A percentile compares a stretch with the other conserved stretches of the same genome.
These are phyloP conservation scores for Scorias spongiosa DNA, from an alignment of 2,329 filamentous ascomycete species.

Conservation along the genomic window DNA sequence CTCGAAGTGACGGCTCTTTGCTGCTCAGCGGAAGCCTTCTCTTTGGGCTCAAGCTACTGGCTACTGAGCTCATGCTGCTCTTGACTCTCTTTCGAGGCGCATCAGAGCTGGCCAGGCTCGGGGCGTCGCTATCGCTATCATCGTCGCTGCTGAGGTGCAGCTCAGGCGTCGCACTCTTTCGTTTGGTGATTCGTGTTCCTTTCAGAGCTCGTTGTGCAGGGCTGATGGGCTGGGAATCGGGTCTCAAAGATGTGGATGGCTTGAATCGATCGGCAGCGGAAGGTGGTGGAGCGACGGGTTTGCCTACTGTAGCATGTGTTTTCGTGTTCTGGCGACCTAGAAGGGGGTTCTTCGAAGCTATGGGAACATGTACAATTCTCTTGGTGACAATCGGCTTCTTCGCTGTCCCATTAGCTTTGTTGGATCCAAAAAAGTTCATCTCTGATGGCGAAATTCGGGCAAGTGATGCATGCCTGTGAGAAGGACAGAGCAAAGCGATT, in stretches of 20 bases:
- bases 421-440: not conserved
- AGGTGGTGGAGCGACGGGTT: not conserved
- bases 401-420: not conserved
- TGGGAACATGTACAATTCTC: not conserved
- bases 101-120: slow-evolving; percentile 17
- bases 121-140: slow-evolving; percentile 17
- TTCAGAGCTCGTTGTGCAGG: not conserved
- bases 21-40: slow-evolving; percentile 1
- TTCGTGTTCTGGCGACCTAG: not conserved
- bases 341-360: not conserved
- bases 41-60: slow-evolving; percentile 6
- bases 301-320: slow-evolving; percentile 1
- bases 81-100: slow-evolving; percentile 21
- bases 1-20: slow-evolving; percentile 5
- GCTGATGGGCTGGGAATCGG: not conserved
- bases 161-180: slow-evolving; percentile 22
- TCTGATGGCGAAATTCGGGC: not conserved
- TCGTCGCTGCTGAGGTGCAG: slow-evolving; percentile 17
- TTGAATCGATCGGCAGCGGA: slow-evolving; percentile 11
- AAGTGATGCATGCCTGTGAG: no score
- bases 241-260: slow-evolving; percentile 4
- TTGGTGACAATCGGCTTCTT: not conserved
- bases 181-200: slow-evolving; percentile 15
- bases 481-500: no score
- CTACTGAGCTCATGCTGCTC: slow-evolving; percentile 20